Base-by-base conservation (phyloP, 1,284 basidiomycete species). In the Tetrapyrgos nigripes region DNA sequence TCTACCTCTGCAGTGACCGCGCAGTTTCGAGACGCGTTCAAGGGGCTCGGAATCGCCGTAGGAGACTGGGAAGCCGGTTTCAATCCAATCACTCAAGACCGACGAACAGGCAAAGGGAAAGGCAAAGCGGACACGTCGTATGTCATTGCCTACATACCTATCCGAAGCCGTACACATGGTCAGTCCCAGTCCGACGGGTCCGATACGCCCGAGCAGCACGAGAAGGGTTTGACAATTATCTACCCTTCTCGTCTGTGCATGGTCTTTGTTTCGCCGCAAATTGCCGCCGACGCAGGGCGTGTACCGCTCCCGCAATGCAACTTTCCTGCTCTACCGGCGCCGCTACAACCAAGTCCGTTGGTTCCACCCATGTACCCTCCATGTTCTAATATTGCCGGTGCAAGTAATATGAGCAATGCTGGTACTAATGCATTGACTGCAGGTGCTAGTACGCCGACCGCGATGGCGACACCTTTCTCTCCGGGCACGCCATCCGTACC, bases 171-270 rank as follows among this genome's bases (percentile, higher is more conserved):
- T 21, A 86, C 83, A 59, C 87, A 87, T 62, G 89, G 89, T 29
- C 89, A 91, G 69, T 8, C 31, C 8, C 31, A 33, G 31, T 4
- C 19, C 17, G 37, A 40, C 17, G 37, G 37, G 37, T 9, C 37
- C 37, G 37, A 40, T 9, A 8, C 37, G 17, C 17, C 37, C 17
- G 37, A 40, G 14, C 37, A 40, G 17, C 37, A 40, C 37, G 87
- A 89, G 61, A 92, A 91, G 66, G 90, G 90, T 2, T 75, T 91
- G 46, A 77, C 82, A n/a, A 76, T 89, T 48, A 84, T 92, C 59
- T 92, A 90, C 79, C 90, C 90, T 0, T 72, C 81, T 2, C 71
- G 76, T 3, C 81, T 92, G 4, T 88, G 85, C 64, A 71, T 90
- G 31, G 73, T 80, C 0, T 85, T 81, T 60, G 70, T 73, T 31